Evolutionary conservation across 768 basidiomycete genomes (phyloP), one percentile per base, ranked within the genome.

Genomic region (Naganishia vishniacii): DNA sequence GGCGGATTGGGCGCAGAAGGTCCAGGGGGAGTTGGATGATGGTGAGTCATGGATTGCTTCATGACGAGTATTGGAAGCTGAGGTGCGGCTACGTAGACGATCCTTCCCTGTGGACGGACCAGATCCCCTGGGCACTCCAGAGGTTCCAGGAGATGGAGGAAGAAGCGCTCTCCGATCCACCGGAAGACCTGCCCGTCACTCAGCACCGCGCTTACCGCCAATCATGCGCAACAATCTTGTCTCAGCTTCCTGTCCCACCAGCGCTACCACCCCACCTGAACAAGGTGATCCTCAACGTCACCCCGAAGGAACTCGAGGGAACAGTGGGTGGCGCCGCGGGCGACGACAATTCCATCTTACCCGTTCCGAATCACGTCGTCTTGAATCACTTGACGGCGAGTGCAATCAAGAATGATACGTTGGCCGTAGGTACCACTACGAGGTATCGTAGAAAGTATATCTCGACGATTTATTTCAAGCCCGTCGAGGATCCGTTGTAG

Each of bases 351-450:
- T 87, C 86, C 49, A 91, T 98, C 62, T 78, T 98, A 67, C 88
- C 94, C 16, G 90, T 95, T 23, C 93, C 93, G 23, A 88, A 85
- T 40, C 93, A 97, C 79, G 90, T 91, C 40, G 91, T 97, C 25
- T 80, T 98, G 68, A 91, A 95, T 70, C 93, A 98, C 77, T 78
- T 98, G 71, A 89, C 89, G 67, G 95, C 93, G 66, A 94, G 91
- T 71, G 92, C 93, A 58, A 98, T 98, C 66, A 82, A 85, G 77
- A 92, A 92, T 75, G 92, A 91, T 7, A 90, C 94, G 48, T 78
- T 97, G 51, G 92, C 91, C 41, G 91, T 97, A 5, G 92, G 86
- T 28, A 90, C 85, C 65, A 98, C 93, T 63, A 91, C 87, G 56
- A 81, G 93, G 73, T 97, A 95, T 80, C 81, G 85, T 78, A 84